A percentile compares a stretch with the other conserved stretches of the same genome.
Conservation (phyloP, 768 basidiomycete species). For the Rhizopogon vinicolor region DNA sequence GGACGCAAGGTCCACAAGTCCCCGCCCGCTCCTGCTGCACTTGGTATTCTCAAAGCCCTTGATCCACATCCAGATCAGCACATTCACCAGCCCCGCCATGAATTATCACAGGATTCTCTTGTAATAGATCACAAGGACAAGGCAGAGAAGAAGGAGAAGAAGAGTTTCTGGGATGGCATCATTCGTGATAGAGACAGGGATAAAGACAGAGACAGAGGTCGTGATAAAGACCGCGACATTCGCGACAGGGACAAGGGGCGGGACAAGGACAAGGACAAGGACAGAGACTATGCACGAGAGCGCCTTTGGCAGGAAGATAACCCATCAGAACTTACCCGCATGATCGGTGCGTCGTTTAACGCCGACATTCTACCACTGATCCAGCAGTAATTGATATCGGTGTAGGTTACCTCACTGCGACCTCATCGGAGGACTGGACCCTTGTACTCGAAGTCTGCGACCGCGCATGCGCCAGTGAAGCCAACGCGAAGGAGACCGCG, state of each 20-base stretch:
- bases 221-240: constrained; percentile 9
- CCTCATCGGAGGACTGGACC: constrained; percentile 76
- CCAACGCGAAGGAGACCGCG: constrained; percentile 78
- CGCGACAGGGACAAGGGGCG: constrained; percentile 14
- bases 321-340: constrained; percentile 54
- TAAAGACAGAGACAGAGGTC: constrained; percentile 16
- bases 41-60: constrained; percentile 57
- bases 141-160: constrained; percentile 47
- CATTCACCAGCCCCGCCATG: constrained; percentile 8
- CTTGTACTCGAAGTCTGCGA: constrained; percentile 86
- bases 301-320: constrained; percentile 38
- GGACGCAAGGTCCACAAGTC: constrained; percentile 22
- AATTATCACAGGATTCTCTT: constrained; percentile 28
- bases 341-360: constrained; percentile 53
- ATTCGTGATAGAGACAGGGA: constrained; percentile 32
- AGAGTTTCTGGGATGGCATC: constrained; percentile 48
- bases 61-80: constrained; percentile 43
- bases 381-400: constrained; percentile 1
- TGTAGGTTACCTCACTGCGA: constrained; percentile 69
- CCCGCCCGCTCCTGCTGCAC: constrained; percentile 29
- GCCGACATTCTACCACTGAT: not conserved
- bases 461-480: constrained; percentile 65
- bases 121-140: constrained; percentile 23
- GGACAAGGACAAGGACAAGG: constrained; percentile 34
- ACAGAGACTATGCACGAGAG: constrained; percentile 21